Conservation (phyloP, 2,329 filamentous ascomycete species). For the Ustulina deusta region DNA sequence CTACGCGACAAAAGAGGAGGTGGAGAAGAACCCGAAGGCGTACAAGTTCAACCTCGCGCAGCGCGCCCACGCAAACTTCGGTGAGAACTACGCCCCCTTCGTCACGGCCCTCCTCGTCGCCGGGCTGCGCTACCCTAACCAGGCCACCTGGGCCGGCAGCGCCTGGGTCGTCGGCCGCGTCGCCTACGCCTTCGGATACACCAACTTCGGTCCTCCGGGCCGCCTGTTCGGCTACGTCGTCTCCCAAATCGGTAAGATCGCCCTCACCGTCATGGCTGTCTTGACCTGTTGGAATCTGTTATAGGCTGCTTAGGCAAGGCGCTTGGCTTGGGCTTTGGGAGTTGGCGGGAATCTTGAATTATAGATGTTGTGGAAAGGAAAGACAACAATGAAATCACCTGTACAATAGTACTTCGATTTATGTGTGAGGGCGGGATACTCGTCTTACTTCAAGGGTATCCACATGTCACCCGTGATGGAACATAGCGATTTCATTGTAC, state of each 20-base stretch:
- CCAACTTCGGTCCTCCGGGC: conserved; percentile 59
- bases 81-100: conserved; percentile 69
- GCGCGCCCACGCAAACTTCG: conserved; percentile 68
- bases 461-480: neutral
- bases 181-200: conserved; percentile 69
- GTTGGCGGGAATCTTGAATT: neutral
- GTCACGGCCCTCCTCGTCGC: conserved; percentile 66
- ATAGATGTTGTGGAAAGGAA: neutral
- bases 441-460: no score
- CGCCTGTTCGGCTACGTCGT: conserved; percentile 55
- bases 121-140: conserved; percentile 66
- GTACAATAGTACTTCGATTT: neutral
- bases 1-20: conserved; percentile 67
- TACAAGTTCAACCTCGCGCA: conserved; percentile 70
- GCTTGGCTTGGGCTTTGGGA: neutral
- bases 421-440: no score
- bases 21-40: conserved; percentile 65
- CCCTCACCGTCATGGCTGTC: conserved; percentile 59
- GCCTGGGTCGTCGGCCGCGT: conserved; percentile 66
- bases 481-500: no score
- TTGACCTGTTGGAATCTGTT: conserved; percentile 57
- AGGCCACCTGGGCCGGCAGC: conserved; percentile 62
- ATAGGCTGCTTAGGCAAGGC: conserved; percentile 33
- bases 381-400: neutral
- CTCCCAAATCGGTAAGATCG: conserved; percentile 52